Base-by-base conservation (phyloP, 2,329 filamentous ascomycete species). In the Colletotrichum higginsianum region DNA sequence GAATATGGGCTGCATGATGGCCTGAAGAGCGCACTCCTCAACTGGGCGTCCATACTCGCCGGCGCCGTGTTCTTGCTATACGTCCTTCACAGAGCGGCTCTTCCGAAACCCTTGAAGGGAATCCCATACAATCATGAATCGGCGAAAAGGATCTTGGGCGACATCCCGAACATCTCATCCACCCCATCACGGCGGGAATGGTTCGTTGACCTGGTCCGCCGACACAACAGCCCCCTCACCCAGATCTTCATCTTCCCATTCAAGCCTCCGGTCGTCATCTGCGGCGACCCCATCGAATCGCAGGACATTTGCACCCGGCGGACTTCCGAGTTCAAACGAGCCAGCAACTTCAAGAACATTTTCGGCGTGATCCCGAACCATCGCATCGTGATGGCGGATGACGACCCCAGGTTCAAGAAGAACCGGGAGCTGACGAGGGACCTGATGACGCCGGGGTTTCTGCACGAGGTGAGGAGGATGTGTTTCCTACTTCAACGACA, bases 391-490 rank as follows among this genome's bases (percentile, higher is more conserved):
- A 80, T 82, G 79, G 64, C 74, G 52, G 77, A 80, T 2, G 62
- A 73, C 3, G 78, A 82, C 55, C 77, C 79, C 7, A 73, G 76
- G 3, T 80, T 81, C 74, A 80, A 78, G 71, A 60, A 52, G 13
- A 79, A 82, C 63, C 80, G 76, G 64, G 77, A 79, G 53, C 76
- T 83, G 4, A 71, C 82, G 7, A 75, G 76, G 57, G 82, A 83
- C 50, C 71, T 83, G n/a, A 84, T 84, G 82, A 76, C 80, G 2
- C 79, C 81, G 0, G 74, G 61, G 12, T 83, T 84, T 61, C 71
- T 84, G 23, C 75, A 80, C 53, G 72, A 74, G 40, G 73, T 63
- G 8, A 66, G 62, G 50, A 55, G 16, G 16, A 30, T 30, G 35
- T 2, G 18, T 35, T 23, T 8, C 8, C 18, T 18, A 42, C 6